These are phyloP conservation scores for Wolfiporia cocos DNA, from an alignment of 1,284 basidiomycete genomes.

Conservation along the genomic window DNA sequence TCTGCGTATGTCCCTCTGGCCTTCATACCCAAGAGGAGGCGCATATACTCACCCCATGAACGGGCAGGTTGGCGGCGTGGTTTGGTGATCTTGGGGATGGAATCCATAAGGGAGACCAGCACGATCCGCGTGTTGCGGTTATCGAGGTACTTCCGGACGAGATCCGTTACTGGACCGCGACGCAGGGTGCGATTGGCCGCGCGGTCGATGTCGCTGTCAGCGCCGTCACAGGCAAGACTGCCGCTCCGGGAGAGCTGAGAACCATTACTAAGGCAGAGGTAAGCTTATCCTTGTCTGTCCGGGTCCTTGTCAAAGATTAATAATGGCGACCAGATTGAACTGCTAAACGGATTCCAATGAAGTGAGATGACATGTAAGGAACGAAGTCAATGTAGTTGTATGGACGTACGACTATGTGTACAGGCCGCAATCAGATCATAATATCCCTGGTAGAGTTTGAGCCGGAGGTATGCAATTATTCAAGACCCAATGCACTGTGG, in stretches of 20 bases:
- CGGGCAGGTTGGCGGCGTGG: conserved; percentile 60
- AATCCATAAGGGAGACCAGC: conserved; percentile 75
- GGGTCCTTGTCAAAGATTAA: neutral
- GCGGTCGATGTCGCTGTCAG: conserved; percentile 47
- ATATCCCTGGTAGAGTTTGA: too few relatives aligned
- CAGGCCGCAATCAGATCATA: too few relatives aligned
- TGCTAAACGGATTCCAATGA: conserved; percentile 1
- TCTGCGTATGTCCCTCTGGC: conserved; percentile 35
- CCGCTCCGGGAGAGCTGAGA: conserved; percentile 58
- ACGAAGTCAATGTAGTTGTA: too few relatives aligned
- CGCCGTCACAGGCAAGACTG: conserved; percentile 48
- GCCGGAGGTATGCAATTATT: too few relatives aligned
- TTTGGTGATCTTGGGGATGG: conserved; percentile 87
- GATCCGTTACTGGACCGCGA: conserved; percentile 73
- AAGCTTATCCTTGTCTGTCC: conserved; percentile 11
- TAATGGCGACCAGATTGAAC: conserved; percentile 1
- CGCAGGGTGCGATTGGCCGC: conserved; percentile 38
- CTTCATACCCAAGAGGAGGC: neutral
- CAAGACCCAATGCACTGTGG: too few relatives aligned
- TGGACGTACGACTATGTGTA: too few relatives aligned
- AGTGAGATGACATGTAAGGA: too few relatives aligned
- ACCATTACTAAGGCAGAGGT: conserved; percentile 62
- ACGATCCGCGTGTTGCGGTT: conserved; percentile 77
- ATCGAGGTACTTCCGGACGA: conserved; percentile 82
- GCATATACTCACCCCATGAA: conserved; percentile 1